Conservation (phyloP, 495 filamentous ascomycete genomes). For the Tricharina praecox region DNA sequence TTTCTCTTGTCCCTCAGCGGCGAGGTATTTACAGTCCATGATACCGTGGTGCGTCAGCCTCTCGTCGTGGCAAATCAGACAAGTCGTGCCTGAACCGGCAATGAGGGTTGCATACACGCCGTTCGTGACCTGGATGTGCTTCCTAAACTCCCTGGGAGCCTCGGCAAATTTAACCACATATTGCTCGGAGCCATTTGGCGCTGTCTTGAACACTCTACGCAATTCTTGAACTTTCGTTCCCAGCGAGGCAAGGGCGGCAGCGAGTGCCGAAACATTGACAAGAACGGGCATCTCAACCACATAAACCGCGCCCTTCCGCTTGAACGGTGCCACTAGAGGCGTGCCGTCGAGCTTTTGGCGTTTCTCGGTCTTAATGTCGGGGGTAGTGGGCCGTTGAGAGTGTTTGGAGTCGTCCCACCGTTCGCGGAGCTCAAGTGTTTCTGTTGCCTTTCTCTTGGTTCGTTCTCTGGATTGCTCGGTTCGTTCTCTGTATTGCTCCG, state of each 20-base stretch:
- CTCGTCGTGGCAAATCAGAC: background rate
- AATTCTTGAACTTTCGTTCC: background rate
- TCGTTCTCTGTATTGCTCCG: background rate
- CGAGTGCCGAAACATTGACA: background rate
- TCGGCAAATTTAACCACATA: background rate
- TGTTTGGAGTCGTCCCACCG: background rate
- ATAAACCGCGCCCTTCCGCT: constrained; percentile 1
- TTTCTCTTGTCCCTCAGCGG: background rate
- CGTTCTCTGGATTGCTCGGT: background rate
- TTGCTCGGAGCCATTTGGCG: background rate
- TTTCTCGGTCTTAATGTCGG: background rate
- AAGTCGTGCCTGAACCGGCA: background rate
- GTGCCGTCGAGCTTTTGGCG: background rate
- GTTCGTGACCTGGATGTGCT: background rate
- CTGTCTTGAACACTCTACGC: background rate
- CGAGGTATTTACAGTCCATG: background rate
- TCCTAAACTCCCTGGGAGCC: background rate
- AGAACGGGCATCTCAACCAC: background rate
- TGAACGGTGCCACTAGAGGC: background rate
- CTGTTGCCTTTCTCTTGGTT: background rate
- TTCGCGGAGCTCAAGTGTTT: too few species aligned
- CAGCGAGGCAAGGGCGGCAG: background rate
- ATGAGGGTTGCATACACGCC: constrained; percentile 1
- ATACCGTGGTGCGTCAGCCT: background rate
- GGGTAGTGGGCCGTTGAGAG: background rate